A percentile compares a stretch with the other conserved stretches of the same genome.
Evolutionary conservation across 306 rosid genomes (phyloP).

Genomic region (Luffa acutangula): DNA sequence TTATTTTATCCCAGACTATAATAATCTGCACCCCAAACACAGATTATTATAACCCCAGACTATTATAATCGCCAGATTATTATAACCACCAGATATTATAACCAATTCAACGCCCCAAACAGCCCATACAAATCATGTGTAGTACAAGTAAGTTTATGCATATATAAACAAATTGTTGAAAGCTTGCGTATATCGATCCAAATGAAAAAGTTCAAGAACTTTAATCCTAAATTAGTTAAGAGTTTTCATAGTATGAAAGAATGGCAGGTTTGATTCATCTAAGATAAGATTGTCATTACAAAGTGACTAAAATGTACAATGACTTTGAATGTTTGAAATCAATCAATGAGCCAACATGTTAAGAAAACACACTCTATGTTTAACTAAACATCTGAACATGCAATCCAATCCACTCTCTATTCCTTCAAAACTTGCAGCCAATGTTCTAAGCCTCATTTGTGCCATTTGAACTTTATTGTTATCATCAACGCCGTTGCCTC

Average conservation of each 20-base stretch:
- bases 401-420: slow-evolving; percentile 44
- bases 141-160: too few species aligned
- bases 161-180: too few species aligned
- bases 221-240: background rate
- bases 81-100: too few species aligned
- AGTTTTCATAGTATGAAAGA: background rate
- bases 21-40: too few species aligned
- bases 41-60: too few species aligned
- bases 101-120: too few species aligned
- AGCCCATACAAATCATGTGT: too few species aligned
- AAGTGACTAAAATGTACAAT: background rate
- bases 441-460: slow-evolving; percentile 29
- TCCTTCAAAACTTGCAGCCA: slow-evolving; percentile 29
- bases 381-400: slow-evolving; percentile 52
- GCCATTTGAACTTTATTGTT: slow-evolving; percentile 24
- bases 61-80: too few species aligned
- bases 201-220: too few species aligned
- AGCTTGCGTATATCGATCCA: too few species aligned
- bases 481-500: background rate
- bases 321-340: background rate
- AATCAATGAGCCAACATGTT: slow-evolving; percentile 44
- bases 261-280: background rate
- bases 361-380: slow-evolving; percentile 63
- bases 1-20: too few species aligned
- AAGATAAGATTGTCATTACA: background rate